Evolutionary conservation across 257 asterid genomes (phyloP), one percentile per base, ranked within the genome.

Genomic region (Leonotis leonurus): DNA sequence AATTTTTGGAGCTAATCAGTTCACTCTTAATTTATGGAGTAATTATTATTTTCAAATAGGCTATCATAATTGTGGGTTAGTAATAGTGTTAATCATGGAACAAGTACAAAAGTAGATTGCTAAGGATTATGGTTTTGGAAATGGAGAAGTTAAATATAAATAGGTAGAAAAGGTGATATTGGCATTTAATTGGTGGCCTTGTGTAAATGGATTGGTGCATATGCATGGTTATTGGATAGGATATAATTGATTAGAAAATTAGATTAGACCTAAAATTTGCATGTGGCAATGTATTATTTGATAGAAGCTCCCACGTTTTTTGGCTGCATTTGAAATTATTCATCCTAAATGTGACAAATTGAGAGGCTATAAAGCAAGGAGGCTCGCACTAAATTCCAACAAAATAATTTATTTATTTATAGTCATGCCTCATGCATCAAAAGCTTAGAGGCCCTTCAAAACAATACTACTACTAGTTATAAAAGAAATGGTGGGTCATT

Each of bases 191-290:
- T 52, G 40, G 36, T 73, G 75, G 68, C 65, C 68, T 69, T 60
- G 77, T 70, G 60, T 69, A 62, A 30, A 41, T 72, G 84, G 81
- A 76, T 60, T 69, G 70, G 49, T 60, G 76, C 74, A 49, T 10
- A 43, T 70, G 72, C 71, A 61, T 63, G 61, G n/a, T n/a, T n/a
- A n/a, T n/a, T n/a, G n/a, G 83, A 69, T 74, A 64, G 63, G 26
- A 46, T 57, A 48, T 67, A 77, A 65, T 67, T 56, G 70, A 65
- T 32, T 57, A 52, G 53, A 57, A 63, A 41, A 14, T 14, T 14
- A 51, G n/a, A n/a, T 67, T 59, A 68, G 27, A 32, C 67, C 46
- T 21, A 67, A 66, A 71, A 35, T 81, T 71, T 66, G 29, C 55
- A 8, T 35, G 41, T 35, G 41, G 41, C 41, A 35, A 8, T 39